Base-by-base conservation (phyloP, 225 moss, liverwort and hornwort genomes). In the Bryoerythrophyllum caledonicum region DNA sequence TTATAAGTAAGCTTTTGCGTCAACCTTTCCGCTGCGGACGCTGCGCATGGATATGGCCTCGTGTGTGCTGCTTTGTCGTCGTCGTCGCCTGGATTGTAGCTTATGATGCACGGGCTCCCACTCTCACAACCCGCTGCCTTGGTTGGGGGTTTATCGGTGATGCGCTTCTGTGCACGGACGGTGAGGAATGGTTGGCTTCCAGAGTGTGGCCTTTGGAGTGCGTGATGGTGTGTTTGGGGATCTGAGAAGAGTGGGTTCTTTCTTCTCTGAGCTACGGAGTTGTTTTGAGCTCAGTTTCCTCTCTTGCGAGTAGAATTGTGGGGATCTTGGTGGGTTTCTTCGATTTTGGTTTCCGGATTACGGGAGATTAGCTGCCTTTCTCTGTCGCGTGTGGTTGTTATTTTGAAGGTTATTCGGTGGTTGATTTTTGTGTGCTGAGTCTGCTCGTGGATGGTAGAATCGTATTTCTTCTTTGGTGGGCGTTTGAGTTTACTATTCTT, bases 31-130 rank as follows among this genome's bases (percentile, higher is more conserved):
- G 76, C 14, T 9, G 56, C 44, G 70, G 61, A 21, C 55, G 40
- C 55, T 63, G 70, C 63, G 57, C 34, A 43, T 71, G 78, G 78
- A 72, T 72, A 78, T 54, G 70, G 71, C 43, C 24, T 8, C 13
- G 12, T 63, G 63, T 71, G 61, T 54, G 17, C 4, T 41, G 57
- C 57, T 38, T 8, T 38, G 37, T 37, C 37, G 6, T 6, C 37
- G 6, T 37, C 37, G 30, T 30, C 30, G 34, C 34, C 30, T 68
- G 32, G 52, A 13, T 10, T 51, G 62, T 63, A 10, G 73, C 48
- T 21, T 20, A n/a, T 23, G 35, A n/a, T n/a, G n/a, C n/a, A n/a
- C n/a, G n/a, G n/a, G n/a, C n/a, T 53, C 51, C 52, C 43, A 23
- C n/a, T 43, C 9, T 43, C 54, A 23, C 65, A 40, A 40, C 41